Conservation (phyloP, 148 eudicot genomes). For the Persicaria maculosa region DNA sequence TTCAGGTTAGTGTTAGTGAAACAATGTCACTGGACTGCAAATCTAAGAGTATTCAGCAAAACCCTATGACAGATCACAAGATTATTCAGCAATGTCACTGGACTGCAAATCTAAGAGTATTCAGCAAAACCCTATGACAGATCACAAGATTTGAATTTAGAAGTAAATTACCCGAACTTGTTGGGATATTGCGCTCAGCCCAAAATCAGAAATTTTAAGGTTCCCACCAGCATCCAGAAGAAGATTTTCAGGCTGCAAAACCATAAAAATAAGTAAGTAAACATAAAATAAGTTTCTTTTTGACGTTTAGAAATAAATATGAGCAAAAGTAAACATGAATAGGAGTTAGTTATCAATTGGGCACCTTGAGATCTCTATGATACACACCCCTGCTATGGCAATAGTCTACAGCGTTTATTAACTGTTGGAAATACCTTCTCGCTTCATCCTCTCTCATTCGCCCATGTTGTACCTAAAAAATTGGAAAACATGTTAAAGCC, state of each 20-base stretch:
- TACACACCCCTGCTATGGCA: slow-evolving; percentile 99
- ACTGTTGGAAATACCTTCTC: slow-evolving; percentile 93
- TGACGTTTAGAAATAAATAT: not conserved
- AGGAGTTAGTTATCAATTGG: not conserved
- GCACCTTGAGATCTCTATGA: slow-evolving; percentile 91
- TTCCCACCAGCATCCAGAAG: slow-evolving; percentile 12
- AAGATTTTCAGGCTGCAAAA: slow-evolving; percentile 14
- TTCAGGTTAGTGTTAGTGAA: not conserved
- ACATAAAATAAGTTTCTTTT: not conserved
- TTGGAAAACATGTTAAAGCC: not conserved
- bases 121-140: not conserved
- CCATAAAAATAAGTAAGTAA: not conserved
- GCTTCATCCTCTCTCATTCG: slow-evolving; percentile 94
- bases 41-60: not conserved
- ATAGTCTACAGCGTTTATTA: slow-evolving; percentile 88
- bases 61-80: not conserved
- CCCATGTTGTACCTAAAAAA: slow-evolving; percentile 71
- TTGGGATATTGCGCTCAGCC: slow-evolving; percentile 13
- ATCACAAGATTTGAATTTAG: not conserved
- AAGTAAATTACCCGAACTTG: slow-evolving; percentile 13
- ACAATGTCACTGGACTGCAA: not conserved
- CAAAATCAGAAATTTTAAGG: slow-evolving; percentile 14
- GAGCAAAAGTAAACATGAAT: not conserved
- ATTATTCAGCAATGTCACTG: not conserved
- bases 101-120: not conserved